Base-by-base conservation (phyloP, 345 rosid genomes). In the Eucalyptus lansdowneana region DNA sequence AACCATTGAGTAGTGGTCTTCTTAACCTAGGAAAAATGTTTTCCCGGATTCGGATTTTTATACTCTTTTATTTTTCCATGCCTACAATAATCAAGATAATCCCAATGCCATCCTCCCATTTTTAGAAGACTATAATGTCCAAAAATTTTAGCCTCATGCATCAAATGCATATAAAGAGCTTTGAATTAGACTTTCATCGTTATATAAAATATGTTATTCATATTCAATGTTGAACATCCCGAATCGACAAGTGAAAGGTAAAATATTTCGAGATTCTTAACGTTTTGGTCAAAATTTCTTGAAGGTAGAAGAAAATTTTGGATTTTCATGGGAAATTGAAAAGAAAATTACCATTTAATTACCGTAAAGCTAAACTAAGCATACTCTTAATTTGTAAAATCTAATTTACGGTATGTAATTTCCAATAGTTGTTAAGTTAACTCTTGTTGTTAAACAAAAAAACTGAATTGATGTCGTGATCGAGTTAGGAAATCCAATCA, bases 21-120 rank as follows among this genome's bases (percentile, higher is more conserved):
- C 69, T 62, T 13, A 62, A 62, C 17, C 8, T 27, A 27, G 69
- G 16, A 62, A 29, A 62, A 62, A 13, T 27, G 15, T 13, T 60
- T 60, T 60, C 2, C n/a, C 1, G 9, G 1, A 6, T 62, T 60
- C 16, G 0, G 31, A 60, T 29, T 62, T 62, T 6, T 16, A 29
- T 24, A 22, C 27, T 24, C 62, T 56, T 56, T 56, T 56, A 56
- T 56, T 5, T 53, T 53, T 53, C 58, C 24, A 53, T 4, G 0
- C 24, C 9, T 21, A 19, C 1, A 53, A 53, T 19, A 53, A 53
- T 53, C 58, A 8, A 53, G 58, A 53, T 53, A 8, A 21, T 8
- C 25, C 62, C 11, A 9, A 56, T 56, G 62, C 62, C 11, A 2
- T 56, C 62, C 27, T 56, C 29, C 58, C 58, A 53, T 19, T 53